These are phyloP conservation scores for Candida sp. DNA, from an alignment of 1,139 yeast genomes.

Conservation along the genomic window DNA sequence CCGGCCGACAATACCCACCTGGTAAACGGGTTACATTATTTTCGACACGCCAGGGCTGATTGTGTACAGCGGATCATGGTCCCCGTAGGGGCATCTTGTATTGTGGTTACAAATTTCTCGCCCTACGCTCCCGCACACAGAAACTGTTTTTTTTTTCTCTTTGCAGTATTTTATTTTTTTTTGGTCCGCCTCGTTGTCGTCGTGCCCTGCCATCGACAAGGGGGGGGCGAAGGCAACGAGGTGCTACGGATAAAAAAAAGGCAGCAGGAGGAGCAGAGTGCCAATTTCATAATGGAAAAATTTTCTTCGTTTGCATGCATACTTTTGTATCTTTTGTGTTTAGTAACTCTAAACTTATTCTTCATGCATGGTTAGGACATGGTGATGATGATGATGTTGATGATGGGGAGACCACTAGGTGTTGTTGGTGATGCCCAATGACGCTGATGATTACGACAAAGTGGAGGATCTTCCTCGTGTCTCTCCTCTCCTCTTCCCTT, in stretches of 20 bases:
- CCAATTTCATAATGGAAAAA: background rate
- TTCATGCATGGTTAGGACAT: background rate
- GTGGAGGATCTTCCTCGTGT: background rate
- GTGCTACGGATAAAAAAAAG: background rate
- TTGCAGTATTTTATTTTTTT: background rate
- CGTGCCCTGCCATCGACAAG: background rate
- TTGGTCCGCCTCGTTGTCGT: background rate
- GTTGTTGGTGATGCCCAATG: background rate
- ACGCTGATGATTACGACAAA: background rate
- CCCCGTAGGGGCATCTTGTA: background rate
- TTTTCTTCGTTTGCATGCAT: constrained; percentile 1
- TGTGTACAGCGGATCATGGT: background rate
- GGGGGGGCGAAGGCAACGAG: background rate
- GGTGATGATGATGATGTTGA: background rate
- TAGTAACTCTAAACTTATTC: background rate
- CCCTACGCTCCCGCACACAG: background rate
- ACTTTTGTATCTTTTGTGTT: background rate
- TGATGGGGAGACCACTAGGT: too few relatives aligned
- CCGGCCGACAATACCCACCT: background rate
- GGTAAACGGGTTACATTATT: background rate
- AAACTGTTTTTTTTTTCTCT: too few relatives aligned
- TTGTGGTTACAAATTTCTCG: background rate
- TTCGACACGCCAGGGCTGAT: background rate
- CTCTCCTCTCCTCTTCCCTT: background rate
- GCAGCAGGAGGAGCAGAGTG: background rate